Conservation (phyloP, 805 yeast genomes). For the Wickerhamiella sergipiensis region DNA sequence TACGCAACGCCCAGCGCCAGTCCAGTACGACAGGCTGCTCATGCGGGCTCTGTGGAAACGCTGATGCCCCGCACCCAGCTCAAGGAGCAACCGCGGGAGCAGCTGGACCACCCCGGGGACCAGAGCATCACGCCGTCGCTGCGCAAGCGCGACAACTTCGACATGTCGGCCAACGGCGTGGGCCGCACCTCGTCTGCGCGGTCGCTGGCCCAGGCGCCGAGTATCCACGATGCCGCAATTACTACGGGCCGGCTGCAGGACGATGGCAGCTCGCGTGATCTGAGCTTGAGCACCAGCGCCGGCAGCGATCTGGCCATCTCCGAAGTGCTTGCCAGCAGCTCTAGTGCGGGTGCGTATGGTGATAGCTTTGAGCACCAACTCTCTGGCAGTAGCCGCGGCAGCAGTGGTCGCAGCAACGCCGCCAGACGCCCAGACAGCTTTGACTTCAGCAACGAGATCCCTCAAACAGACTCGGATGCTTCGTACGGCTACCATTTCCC, state of each 20-base stretch:
- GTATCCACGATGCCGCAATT: background rate
- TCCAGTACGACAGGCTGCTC: background rate
- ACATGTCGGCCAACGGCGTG: background rate
- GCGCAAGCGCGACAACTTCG: background rate
- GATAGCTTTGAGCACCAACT: background rate
- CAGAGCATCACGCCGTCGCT: background rate
- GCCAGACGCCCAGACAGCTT: background rate
- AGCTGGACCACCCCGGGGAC: background rate
- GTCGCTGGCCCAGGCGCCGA: background rate
- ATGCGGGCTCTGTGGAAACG: background rate
- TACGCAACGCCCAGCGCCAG: background rate
- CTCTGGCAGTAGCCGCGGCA: background rate
- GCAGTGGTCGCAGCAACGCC: too few relatives aligned
- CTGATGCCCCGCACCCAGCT: background rate
- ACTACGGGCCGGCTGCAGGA: background rate
- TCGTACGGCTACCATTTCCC: background rate
- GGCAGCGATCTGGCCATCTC: background rate
- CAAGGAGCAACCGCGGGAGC: too few relatives aligned
- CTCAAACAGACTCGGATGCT: background rate
- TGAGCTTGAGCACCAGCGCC: background rate
- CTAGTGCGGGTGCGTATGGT: background rate
- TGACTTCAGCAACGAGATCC: background rate
- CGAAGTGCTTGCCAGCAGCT: background rate
- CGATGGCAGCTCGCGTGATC: background rate
- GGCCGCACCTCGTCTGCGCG: background rate